Conservation (phyloP, 1,284 basidiomycete species). For the Melampsora larici-populina region DNA sequence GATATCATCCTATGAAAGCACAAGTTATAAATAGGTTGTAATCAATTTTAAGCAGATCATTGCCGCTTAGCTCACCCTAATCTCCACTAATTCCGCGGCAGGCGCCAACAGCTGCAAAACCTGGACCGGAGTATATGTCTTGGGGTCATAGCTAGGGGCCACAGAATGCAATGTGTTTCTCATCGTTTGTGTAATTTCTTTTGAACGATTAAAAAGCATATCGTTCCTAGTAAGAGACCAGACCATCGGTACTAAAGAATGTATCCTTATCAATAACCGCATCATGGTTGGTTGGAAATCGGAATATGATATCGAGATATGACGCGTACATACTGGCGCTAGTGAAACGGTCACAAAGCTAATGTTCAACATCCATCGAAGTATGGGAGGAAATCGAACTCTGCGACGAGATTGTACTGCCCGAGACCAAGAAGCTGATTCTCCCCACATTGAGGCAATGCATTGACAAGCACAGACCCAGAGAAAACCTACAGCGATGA, state of each 20-base stretch:
- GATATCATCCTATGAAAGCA: neutral
- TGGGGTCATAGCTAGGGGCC: neutral
- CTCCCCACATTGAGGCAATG: slow-evolving; percentile 19
- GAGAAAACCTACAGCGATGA: slow-evolving; percentile 15
- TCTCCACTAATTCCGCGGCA: neutral
- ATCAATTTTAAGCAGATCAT: neutral
- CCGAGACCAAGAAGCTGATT: neutral
- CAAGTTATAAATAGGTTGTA: neutral
- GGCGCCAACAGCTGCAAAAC: neutral
- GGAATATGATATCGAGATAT: too few species aligned
- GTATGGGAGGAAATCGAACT: neutral
- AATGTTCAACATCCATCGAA: neutral
- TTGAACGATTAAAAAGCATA: neutral
- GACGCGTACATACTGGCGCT: neutral
- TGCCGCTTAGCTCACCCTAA: neutral
- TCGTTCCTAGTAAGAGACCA: neutral
- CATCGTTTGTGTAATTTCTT: neutral
- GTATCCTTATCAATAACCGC: neutral
- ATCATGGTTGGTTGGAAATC: neutral
- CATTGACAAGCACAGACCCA: slow-evolving; percentile 41
- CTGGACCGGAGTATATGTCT: neutral
- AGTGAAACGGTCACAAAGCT: neutral
- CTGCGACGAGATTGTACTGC: neutral
- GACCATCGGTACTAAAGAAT: neutral
- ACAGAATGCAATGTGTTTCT: neutral